Evolutionary conservation across 1,139 yeast species (phyloP), one percentile per base, ranked within the genome.

Genomic region (Kodamaea alishanica): DNA sequence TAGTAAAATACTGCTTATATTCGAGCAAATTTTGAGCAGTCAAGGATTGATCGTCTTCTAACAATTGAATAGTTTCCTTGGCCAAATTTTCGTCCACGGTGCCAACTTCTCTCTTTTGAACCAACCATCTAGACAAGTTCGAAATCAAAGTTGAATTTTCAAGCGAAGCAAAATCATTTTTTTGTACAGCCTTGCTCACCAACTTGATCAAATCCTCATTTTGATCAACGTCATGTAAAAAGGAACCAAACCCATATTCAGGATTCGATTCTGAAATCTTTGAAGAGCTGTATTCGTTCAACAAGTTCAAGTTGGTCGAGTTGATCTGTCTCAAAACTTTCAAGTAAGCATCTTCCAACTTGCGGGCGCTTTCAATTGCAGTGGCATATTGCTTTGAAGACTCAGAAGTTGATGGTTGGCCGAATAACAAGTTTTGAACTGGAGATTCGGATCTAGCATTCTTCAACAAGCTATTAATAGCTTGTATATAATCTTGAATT

Each of bases 221-320:
- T 46, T 74, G 68, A 51, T 81, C 79, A 52, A 79, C 73, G 31
- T 67, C 67, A 34, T 75, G 77, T 51, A 89, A 64, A 55, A 72
- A 88, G 28, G 79, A 68, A 61, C 98, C 98, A 50, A 76, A 87
- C 2, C 97, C 96, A 56, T 69, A 89, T 61, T 89, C 97, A 8
- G 97, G 97, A 46, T 71, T 75, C 11, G 80, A 66, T 32, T 70
- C 65, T 23, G 76, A 76, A 39, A 70, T 65, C 40, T 71, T 70
- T 7, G 52, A 51, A 24, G 67, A 54, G 30, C 56, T 48, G 46
- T 55, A 67, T 29, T 70, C 69, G 60, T 87, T 85, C 57, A 85
- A 71, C 32, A 89, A 63, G 38, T 75, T 69, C 48, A 87, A 67
- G 38, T 73, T 69, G 15, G 65, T 56, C 8, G 72, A 63, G 55